Evolutionary conservation across 495 filamentous ascomycete genomes (phyloP), one percentile per base, ranked within the genome.

Genomic region (Lasiosphaeria ovina): DNA sequence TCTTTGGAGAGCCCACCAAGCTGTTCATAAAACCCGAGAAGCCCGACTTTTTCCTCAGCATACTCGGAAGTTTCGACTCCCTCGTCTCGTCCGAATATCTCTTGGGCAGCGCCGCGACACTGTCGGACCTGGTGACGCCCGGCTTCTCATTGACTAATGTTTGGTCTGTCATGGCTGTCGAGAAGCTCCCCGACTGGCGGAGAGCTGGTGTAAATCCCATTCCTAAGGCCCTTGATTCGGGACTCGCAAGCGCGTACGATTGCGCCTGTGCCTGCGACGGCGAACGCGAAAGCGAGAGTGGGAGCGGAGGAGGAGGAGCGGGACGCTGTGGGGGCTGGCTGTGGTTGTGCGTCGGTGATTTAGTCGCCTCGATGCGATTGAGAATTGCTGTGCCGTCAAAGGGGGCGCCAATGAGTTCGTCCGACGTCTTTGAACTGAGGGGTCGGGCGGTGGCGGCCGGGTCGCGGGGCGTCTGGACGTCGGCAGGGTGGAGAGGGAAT

Each of bases 1-100:
- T 89, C 64, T 92, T 89, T 45, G 90, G 94, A 33, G 91, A 93
- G 40, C 94, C 92, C 51, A 98, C 83, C 74, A 97, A 82, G 74
- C 89, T 93, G 68, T 87, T 96, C 83, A 98, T 87, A 70, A 98
- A 96, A 66, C 88, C 92, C 3, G 93, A 96, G 69, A 98, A 95
- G 57, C 91, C 91, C 51, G 89, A 88, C 79, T 96, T 98, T 81
- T 97, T 96, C 68, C 90, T 84, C 62, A 87, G 76, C 55, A 85
- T 74, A 38, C 80, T 79, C 3, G 79, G 73, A 38, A 80, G 79
- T 63, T 81, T 82, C 47, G 79, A 71, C 49, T 84, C 80, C 65
- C 84, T 87, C 55, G 79, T 79, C 70, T 98, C 95, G 70, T 96
- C 94, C 58, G 91, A 95, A 70, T 89, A 90, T 61, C 93, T 80